phyloP scores from a whole-genome alignment of 1,284 basidiomycete species.

The Omphalotus olearius region DNA sequence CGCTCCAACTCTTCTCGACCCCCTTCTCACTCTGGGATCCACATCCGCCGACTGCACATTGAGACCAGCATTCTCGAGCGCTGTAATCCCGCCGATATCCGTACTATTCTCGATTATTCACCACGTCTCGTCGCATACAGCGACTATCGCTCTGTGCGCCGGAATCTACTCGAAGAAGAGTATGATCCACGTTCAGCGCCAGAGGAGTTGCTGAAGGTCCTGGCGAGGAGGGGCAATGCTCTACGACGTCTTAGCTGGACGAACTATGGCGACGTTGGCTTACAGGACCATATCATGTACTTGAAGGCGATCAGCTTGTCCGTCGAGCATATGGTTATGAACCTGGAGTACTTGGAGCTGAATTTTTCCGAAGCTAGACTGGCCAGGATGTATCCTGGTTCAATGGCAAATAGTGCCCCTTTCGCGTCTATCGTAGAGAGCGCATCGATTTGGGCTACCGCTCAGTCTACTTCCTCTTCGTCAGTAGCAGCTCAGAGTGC shows the following conservation, averaged over 20 bases:
- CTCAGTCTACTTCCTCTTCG: conserved; percentile 17
- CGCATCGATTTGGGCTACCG: conserved; percentile 22
- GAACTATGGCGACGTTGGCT: background rate
- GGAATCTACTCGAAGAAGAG: conserved; percentile 39
- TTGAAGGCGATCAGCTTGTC: conserved; percentile 41
- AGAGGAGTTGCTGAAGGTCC: conserved; percentile 52
- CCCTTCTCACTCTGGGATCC: conserved; percentile 42
- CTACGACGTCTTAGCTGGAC: conserved; percentile 8
- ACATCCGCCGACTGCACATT: conserved; percentile 61
- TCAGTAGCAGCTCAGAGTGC: conserved; percentile 1
- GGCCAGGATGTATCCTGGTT: no score
- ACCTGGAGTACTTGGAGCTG: no score
- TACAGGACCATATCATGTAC: conserved; percentile 36
- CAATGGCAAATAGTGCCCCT: conserved; percentile 30
- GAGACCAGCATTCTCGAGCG: conserved; percentile 64
- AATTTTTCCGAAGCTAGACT: no score
- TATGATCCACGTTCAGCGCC: conserved; percentile 44
- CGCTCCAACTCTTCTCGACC: conserved; percentile 13
- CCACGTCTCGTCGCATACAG: conserved; percentile 55
- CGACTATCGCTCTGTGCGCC: conserved; percentile 59
- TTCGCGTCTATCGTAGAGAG: conserved; percentile 18
- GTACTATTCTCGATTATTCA: conserved; percentile 60
- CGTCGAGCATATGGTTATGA: conserved; percentile 67
- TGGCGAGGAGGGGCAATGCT: conserved; percentile 13
- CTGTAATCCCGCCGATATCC: conserved; percentile 61